These are phyloP conservation scores for Gossypium gossypioides DNA, from an alignment of 441 rosid species.

Conservation along the genomic window DNA sequence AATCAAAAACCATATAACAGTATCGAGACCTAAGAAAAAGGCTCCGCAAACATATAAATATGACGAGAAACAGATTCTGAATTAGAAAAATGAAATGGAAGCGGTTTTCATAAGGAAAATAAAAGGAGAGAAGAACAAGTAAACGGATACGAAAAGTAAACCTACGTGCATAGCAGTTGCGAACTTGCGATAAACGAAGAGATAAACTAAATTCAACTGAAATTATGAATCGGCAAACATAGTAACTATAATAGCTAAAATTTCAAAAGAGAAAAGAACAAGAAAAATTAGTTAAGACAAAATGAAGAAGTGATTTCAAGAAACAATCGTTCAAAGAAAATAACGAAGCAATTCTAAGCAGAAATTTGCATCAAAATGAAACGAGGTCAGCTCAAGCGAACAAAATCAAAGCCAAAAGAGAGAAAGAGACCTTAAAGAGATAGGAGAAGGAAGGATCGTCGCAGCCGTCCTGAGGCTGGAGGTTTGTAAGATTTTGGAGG, in stretches of 20 bases:
- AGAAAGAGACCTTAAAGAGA: conserved; percentile 58
- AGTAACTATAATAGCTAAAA: background rate
- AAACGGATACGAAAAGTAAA: background rate
- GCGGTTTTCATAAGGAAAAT: background rate
- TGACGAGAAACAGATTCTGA: background rate
- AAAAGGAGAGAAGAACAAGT: background rate
- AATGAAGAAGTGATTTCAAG: background rate
- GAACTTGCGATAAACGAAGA: background rate
- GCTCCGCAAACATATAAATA: background rate
- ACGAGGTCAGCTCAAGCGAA: background rate
- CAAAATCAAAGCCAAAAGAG: background rate
- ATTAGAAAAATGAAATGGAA: background rate
- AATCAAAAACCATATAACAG: background rate
- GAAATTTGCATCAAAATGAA: background rate
- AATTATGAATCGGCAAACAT: background rate
- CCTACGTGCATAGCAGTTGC: background rate
- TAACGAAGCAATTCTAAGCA: background rate
- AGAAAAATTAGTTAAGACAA: background rate
- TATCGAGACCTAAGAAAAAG: background rate
- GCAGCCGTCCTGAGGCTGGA: conserved; percentile 76
- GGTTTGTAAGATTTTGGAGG: conserved; percentile 63
- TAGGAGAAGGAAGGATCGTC: conserved; percentile 65
- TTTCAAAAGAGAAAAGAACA: background rate
- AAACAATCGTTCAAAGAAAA: background rate
- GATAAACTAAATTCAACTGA: background rate